phyloP scores from a whole-genome alignment of 1,284 basidiomycete genomes.

The Cystobasidiaceae sp. region DNA sequence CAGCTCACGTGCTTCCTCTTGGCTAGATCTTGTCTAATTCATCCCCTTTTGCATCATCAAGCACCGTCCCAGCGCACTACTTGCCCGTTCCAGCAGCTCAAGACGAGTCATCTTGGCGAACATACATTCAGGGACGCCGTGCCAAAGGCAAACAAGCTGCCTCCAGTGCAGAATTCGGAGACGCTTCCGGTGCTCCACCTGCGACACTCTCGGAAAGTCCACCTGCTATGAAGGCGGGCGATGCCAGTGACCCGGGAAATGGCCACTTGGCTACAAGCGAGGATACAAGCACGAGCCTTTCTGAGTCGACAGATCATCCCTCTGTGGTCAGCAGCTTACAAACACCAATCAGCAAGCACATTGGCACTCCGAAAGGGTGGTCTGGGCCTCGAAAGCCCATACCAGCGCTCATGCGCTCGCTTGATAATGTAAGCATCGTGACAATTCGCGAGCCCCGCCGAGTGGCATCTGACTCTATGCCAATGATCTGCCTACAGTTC shows the following conservation, averaged over 20 bases:
- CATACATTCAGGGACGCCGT: conserved; percentile 39
- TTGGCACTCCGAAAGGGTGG: not conserved
- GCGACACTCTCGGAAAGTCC: too few species aligned
- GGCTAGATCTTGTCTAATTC: not conserved
- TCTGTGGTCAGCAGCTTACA: too few species aligned
- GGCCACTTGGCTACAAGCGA: too few species aligned
- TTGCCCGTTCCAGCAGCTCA: conserved; percentile 29
- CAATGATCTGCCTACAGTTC: conserved; percentile 4
- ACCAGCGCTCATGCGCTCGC: not conserved
- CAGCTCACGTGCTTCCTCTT: too few species aligned
- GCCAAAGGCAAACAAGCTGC: not conserved
- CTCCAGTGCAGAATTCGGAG: too few species aligned
- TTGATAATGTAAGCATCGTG: conserved; percentile 32
- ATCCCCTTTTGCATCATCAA: not conserved
- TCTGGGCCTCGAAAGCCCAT: not conserved
- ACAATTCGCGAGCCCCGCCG: not conserved
- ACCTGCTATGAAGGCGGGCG: too few species aligned
- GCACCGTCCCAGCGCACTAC: conserved; percentile 20
- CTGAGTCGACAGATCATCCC: too few species aligned
- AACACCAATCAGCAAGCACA: too few species aligned
- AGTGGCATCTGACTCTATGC: not conserved
- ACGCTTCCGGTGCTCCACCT: too few species aligned
- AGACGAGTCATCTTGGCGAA: conserved; percentile 37
- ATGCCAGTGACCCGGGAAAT: too few species aligned
- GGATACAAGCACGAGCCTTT: too few species aligned